phyloP scores from a whole-genome alignment of 179 eudicot species.

The Beta corolliflora region DNA sequence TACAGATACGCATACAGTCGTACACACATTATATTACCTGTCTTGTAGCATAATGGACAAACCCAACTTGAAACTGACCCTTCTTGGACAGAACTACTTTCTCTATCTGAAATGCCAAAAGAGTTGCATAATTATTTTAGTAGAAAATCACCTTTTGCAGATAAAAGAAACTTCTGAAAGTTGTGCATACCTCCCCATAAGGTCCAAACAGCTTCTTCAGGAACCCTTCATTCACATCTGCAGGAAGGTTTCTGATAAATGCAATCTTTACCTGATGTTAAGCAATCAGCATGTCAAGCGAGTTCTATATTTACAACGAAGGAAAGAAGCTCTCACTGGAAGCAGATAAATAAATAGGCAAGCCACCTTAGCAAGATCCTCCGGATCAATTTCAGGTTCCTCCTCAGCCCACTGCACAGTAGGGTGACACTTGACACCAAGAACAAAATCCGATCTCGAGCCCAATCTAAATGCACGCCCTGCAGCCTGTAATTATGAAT shows the following conservation, averaged over 20 bases:
- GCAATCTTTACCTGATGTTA: slow-evolving; percentile 58
- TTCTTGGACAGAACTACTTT: slow-evolving; percentile 60
- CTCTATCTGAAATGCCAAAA: slow-evolving; percentile 57
- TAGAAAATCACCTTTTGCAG: background rate
- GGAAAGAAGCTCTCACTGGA: background rate
- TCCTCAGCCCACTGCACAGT: slow-evolving; percentile 74
- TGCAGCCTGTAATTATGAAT: slow-evolving; percentile 76
- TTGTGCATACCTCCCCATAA: slow-evolving; percentile 53
- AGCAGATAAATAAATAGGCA: background rate
- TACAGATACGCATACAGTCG: no score
- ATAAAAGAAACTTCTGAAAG: slow-evolving; percentile 1
- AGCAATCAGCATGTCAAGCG: slow-evolving; percentile 19
- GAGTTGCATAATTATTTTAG: slow-evolving; percentile 8
- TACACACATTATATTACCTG: slow-evolving; percentile 32
- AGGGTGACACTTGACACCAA: slow-evolving; percentile 63
- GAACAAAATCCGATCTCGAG: slow-evolving; percentile 56
- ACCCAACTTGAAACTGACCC: slow-evolving; percentile 57
- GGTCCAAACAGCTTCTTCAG: slow-evolving; percentile 58
- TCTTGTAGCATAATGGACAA: slow-evolving; percentile 58
- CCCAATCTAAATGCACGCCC: slow-evolving; percentile 61
- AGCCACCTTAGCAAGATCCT: slow-evolving; percentile 68
- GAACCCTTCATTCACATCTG: slow-evolving; percentile 55
- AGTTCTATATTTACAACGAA: background rate
- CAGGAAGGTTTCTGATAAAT: slow-evolving; percentile 64
- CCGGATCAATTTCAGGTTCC: slow-evolving; percentile 54